Base-by-base conservation (phyloP, 768 basidiomycete species). In the Sutorius australiensis region DNA sequence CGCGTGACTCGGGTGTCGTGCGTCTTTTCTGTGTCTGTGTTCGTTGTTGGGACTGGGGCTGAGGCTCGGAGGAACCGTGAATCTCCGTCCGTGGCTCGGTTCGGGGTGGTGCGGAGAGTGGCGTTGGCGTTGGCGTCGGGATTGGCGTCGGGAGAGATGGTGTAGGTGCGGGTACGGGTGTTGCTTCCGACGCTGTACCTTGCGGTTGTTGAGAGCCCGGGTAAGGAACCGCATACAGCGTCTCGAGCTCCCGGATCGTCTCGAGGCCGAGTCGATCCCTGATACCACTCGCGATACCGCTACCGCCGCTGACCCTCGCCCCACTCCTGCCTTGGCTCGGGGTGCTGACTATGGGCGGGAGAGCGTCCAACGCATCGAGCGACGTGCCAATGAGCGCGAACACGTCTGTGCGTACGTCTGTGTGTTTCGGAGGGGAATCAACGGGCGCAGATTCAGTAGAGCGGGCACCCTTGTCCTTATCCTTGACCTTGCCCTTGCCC, bases 231-330 rank as follows among this genome's bases (percentile, higher is more conserved):
- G 38, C 38, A n/a, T 63, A 67, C 27, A 70, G 28, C 3, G 33
- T 37, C 27, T 65, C 67, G 11, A 69, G 59, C 19, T 60, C 65
- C 3, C 67, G 60, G 46, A 70, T 60, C 19, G 56, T 21, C 44
- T 69, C 69, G 17, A 69, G 60, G n/a, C 61, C 67, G 21, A 69
- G 53, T 31, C 62, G 62, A 30, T 59, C 53, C 40, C 47, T 61
- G 13, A 69, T 48, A 17, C 51, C 53, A 6, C 36, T 2, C 2
- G 47, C 57, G 10, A 64, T 45, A 8, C 24, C 40, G 6, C 9
- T 3, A 27, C 14, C 5, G 6, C n/a, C 14, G 6, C 2, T 1
- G 24, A 24, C 4, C 24, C 24, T 24, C 24, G 24, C 24, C 24
- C 24, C 24, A n/a, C n/a, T n/a, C n/a, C n/a, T n/a, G 6, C 34